These are phyloP conservation scores for Chlorella sp. DNA, from an alignment of 139 green algal species.

Conservation along the genomic window DNA sequence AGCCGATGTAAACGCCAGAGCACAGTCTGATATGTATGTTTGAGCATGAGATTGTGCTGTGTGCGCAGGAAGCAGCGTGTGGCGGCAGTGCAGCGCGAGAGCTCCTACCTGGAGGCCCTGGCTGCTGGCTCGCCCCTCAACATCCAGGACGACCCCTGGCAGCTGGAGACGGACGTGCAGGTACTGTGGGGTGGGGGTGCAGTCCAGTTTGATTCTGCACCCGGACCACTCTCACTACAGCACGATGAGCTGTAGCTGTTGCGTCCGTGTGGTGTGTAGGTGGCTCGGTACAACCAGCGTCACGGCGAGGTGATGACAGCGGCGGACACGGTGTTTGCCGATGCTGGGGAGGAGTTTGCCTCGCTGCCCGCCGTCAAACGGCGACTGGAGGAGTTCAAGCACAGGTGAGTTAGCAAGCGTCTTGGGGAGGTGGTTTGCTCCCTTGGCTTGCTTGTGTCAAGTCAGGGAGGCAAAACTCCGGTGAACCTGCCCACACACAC, in stretches of 20 bases:
- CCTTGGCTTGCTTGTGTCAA: no score
- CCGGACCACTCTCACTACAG: no score
- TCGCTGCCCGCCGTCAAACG: constrained; percentile 44
- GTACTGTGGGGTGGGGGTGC: not conserved
- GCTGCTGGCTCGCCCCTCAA: not conserved
- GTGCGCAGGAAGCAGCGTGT: constrained; percentile 1
- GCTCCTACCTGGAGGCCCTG: not conserved
- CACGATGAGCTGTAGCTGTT: no score
- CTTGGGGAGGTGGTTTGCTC: not conserved
- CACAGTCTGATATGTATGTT: no score
- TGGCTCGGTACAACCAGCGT: constrained; percentile 35
- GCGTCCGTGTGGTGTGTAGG: no score
- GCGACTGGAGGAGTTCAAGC: constrained; percentile 60
- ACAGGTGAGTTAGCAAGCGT: no score
- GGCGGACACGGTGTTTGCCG: constrained; percentile 63
- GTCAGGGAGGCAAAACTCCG: no score
- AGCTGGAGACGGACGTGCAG: constrained; percentile 3
- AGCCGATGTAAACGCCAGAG: no score
- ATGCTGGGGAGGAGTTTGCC: constrained; percentile 73
- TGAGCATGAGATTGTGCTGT: no score
- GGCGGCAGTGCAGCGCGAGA: not conserved
- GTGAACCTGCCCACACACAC: no score
- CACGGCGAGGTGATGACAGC: constrained; percentile 61
- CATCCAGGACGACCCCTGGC: constrained; percentile 7
- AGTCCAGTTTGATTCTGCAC: not conserved